Evolutionary conservation across 176 grass and related monocot genomes (phyloP).

Genomic region (Carex littledalei): DNA sequence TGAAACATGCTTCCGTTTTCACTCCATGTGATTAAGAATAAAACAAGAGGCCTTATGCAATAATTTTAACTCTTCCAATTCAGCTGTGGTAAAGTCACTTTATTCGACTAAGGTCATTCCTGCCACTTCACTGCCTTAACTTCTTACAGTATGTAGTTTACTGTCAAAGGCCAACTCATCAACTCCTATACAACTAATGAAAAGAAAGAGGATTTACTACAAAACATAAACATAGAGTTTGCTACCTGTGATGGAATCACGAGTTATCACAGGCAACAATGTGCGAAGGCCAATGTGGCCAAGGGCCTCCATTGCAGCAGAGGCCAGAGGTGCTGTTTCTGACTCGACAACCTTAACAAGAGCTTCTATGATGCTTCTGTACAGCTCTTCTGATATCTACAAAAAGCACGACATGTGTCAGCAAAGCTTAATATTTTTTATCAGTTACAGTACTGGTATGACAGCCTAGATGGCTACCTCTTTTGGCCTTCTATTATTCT

Average conservation of each 20-base stretch:
- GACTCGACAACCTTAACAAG: slow-evolving; percentile 70
- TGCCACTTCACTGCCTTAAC: not conserved
- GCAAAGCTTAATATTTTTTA: not conserved
- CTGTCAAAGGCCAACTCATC: not conserved
- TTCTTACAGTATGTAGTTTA: not conserved
- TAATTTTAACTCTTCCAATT: not conserved
- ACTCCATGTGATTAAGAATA: not conserved
- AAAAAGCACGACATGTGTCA: not conserved
- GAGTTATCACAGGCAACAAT: slow-evolving; percentile 43
- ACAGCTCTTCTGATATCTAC: slow-evolving; percentile 65
- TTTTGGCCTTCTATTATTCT: not conserved
- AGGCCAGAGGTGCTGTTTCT: slow-evolving; percentile 58
- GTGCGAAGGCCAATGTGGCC: slow-evolving; percentile 75
- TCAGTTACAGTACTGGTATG: not conserved
- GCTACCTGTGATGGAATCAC: slow-evolving; percentile 58
- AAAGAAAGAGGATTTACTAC: not conserved
- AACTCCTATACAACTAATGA: not conserved
- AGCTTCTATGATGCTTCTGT: slow-evolving; percentile 40
- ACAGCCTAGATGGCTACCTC: not conserved
- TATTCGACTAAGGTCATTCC: not conserved
- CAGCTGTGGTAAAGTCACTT: not conserved
- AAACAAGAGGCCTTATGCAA: slow-evolving; percentile 13
- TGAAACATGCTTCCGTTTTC: not conserved
- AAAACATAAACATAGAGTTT: not conserved
- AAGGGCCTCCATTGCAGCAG: slow-evolving; percentile 83